A percentile compares a stretch with the other conserved stretches of the same genome.
phyloP scores from a whole-genome alignment of 78 protist genomes.

The Dictyostelium discoideum region DNA sequence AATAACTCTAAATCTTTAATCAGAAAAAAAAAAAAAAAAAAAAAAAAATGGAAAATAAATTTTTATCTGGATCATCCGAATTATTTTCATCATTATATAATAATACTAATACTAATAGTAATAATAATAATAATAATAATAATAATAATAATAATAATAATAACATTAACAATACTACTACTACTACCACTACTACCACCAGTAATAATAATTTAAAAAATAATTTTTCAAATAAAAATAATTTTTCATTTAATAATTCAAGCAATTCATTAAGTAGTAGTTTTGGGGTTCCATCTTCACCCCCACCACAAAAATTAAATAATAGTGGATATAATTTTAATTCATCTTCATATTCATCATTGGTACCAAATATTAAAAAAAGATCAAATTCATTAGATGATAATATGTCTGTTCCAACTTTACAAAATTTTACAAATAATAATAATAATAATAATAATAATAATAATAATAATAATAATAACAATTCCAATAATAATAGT shows the following conservation, averaged over 20 bases:
- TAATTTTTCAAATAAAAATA: not conserved
- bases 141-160: not conserved
- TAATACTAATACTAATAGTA: not conserved
- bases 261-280: not conserved
- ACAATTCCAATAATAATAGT: too few species aligned
- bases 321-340: not conserved
- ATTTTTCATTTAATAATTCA: not conserved
- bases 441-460: not conserved
- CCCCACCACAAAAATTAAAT: not conserved
- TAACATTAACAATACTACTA: not conserved
- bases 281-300: not conserved
- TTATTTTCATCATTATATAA: constrained; percentile 3
- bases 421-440: not conserved
- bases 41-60: not conserved
- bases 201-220: not conserved
- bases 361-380: constrained; percentile 13
- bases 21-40: not conserved
- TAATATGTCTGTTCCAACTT: not conserved
- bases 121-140: not conserved
- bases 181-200: too few species aligned
- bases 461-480: not conserved
- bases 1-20: not conserved
- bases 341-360: not conserved
- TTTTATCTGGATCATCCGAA: not conserved
- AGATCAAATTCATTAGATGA: constrained; percentile 57